Conservation (phyloP, 176 grass and related monocot species). For the Poa pratensis region DNA sequence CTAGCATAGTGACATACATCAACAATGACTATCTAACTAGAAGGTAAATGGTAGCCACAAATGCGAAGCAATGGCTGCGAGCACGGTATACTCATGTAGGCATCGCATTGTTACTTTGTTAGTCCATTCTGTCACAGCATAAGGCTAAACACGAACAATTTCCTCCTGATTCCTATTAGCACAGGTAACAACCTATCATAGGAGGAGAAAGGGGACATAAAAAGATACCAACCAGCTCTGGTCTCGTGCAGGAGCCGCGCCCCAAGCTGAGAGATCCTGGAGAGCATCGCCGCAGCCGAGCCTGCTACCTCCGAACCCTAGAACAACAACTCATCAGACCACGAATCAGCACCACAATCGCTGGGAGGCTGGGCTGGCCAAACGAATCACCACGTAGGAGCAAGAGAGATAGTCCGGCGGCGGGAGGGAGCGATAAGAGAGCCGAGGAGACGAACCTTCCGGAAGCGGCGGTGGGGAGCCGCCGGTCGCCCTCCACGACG, state of each 20-base stretch:
- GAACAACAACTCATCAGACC: conserved; percentile 9
- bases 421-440: background rate
- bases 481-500: conserved; percentile 30
- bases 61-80: background rate
- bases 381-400: background rate
- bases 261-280: conserved; percentile 56
- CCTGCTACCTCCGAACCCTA: conserved; percentile 48
- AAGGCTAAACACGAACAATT: background rate
- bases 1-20: background rate
- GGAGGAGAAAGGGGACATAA: background rate
- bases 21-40: background rate
- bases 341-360: conserved; percentile 25
- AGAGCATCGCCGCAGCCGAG: conserved; percentile 37
- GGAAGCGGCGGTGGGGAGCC: background rate
- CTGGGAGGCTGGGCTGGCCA: background rate
- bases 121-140: background rate
- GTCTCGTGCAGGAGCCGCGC: conserved; percentile 40
- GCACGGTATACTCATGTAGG: background rate
- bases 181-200: background rate
- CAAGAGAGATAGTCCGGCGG: background rate
- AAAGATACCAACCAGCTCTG: conserved; percentile 38
- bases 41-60: background rate
- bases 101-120: background rate
- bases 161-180: background rate
- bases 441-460: conserved; percentile 3